Evolutionary conservation across 345 rosid genomes (phyloP).

Genomic region (Gynandropsis gynandra): DNA sequence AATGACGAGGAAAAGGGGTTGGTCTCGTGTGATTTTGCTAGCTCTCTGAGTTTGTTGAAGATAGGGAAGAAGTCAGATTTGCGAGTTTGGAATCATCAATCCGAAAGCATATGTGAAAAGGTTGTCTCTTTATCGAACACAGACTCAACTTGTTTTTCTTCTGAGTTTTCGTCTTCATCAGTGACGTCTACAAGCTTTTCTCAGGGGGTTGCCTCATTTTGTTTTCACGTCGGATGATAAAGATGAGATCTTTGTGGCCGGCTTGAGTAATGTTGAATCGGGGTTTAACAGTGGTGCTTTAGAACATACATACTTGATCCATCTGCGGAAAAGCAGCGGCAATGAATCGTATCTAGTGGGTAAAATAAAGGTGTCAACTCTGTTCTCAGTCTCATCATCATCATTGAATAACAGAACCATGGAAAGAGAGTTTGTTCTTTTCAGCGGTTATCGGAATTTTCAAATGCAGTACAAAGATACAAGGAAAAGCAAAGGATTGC

Average conservation of each 20-base stretch:
- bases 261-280: slow-evolving; percentile 28
- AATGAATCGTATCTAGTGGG: slow-evolving; percentile 49
- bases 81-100: too few species aligned
- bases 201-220: slow-evolving; percentile 53
- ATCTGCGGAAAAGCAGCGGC: slow-evolving; percentile 30
- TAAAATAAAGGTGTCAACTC: slow-evolving; percentile 52
- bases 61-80: too few species aligned
- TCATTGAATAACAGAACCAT: slow-evolving; percentile 33
- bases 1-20: slow-evolving; percentile 30
- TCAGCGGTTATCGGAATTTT: slow-evolving; percentile 31
- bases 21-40: too few species aligned
- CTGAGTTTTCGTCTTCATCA: slow-evolving; percentile 29
- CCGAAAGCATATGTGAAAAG: background rate
- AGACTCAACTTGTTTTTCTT: slow-evolving; percentile 38
- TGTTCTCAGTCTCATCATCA: slow-evolving; percentile 28
- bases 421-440: slow-evolving; percentile 63
- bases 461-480: slow-evolving; percentile 19
- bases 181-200: slow-evolving; percentile 30
- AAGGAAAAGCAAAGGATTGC: slow-evolving; percentile 42
- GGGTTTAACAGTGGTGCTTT: slow-evolving; percentile 19
- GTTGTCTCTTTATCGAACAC: slow-evolving; percentile 27
- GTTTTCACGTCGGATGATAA: slow-evolving; percentile 53
- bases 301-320: slow-evolving; percentile 43
- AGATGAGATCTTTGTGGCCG: slow-evolving; percentile 48
- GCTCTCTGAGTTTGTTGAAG: too few species aligned